phyloP scores from a whole-genome alignment of 345 rosid genomes.

The Psidium friedrichsthalianum region DNA sequence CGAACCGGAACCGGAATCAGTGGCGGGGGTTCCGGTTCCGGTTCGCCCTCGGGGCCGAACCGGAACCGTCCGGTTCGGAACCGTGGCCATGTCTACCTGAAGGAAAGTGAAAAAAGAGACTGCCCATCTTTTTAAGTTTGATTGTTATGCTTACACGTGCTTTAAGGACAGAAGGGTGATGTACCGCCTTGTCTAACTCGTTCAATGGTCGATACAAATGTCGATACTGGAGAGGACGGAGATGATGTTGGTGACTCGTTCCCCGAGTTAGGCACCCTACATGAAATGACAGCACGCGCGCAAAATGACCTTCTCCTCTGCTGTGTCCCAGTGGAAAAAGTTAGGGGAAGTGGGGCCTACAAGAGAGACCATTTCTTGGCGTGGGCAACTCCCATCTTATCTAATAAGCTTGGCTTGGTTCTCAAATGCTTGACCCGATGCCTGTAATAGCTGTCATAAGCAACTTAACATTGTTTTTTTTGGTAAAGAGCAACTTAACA shows the following conservation, averaged over 20 bases:
- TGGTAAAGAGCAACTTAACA: too few species aligned
- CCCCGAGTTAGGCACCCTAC: not conserved
- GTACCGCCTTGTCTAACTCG: not conserved
- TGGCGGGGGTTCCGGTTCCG: too few species aligned
- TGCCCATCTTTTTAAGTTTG: not conserved
- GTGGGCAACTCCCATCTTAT: too few species aligned
- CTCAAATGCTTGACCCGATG: too few species aligned
- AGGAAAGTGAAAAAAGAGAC: not conserved
- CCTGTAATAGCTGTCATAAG: too few species aligned
- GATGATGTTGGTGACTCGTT: not conserved
- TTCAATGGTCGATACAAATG: not conserved
- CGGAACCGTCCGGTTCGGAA: too few species aligned
- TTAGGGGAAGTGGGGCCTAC: not conserved
- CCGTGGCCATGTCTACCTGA: too few species aligned
- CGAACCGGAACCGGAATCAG: too few species aligned
- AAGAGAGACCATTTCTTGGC: not conserved
- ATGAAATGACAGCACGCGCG: not conserved
- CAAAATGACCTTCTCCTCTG: not conserved
- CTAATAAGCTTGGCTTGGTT: too few species aligned
- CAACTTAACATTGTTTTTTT: too few species aligned
- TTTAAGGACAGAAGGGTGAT: not conserved
- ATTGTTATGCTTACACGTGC: not conserved
- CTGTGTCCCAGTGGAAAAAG: not conserved
- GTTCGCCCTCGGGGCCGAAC: too few species aligned
- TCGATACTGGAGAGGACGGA: not conserved